Evolutionary conservation across 2,329 filamentous ascomycete genomes (phyloP), one percentile per base, ranked within the genome.

Genomic region (Apiospora rasikravindrae): DNA sequence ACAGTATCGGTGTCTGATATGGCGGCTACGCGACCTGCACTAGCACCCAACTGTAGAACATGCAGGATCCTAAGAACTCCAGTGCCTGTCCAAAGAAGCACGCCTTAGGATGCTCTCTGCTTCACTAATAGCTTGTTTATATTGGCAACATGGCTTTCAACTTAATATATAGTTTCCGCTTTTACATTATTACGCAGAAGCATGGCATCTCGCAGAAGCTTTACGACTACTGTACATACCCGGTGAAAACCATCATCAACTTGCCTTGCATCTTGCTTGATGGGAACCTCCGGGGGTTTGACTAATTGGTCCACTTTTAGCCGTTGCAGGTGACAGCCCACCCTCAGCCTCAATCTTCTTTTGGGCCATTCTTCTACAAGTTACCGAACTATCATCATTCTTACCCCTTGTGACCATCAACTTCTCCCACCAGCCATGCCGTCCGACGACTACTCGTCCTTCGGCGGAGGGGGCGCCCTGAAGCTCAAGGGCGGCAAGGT

Each of bases 401-500:
- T 26, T 19, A 10, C 26, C 40, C 13, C 24, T 13, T 26, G 7
- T 14, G 47, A 29, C 47, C 33, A 24, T 37, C 16, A 22, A 45
- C 67, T 67, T 73, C 51, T 49, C 73, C 64, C 40, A 71, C 64
- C 44, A 42, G 74, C 70, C 66, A 95, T 95, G 93, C 89, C 91
- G 33, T 88, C 90, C 71, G 92, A 93, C 81, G 94, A 97, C 77
- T 97, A 97, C 85, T 83, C 87, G 67, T 84, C 90, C 74, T 83
- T 86, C 71, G 88, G 88, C 73, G 88, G 90, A 72, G 90, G 92
- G 78, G 94, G 94, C 77, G 92, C 92, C 73, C 89, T 98, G 45
- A 96, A 94, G 80, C 88, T 98, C 73, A 98, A 98, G 85, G 94
- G 95, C 78, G 88, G 86, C 74, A 91, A 91, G 78, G 85, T 89